phyloP scores from a whole-genome alignment of 176 grass and related monocot genomes.

The Tuctoria greenei region DNA sequence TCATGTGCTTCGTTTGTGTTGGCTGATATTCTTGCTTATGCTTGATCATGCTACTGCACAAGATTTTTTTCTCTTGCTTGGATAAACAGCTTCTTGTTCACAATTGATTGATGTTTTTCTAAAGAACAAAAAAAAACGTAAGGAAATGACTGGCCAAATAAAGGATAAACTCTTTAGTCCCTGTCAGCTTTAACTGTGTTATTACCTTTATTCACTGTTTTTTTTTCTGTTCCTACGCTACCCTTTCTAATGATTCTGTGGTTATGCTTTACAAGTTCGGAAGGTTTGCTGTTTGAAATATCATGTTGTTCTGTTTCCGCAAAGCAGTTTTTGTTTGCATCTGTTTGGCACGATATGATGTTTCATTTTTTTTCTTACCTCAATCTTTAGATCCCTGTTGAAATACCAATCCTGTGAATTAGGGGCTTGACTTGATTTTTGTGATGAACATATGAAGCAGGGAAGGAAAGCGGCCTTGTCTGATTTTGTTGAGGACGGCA shows the following conservation, averaged over 20 bases:
- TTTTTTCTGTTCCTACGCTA: background rate
- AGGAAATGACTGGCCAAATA: background rate
- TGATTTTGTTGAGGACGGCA: background rate
- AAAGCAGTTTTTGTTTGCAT: background rate
- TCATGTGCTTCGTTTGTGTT: background rate
- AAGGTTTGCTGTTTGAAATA: background rate
- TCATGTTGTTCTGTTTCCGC: background rate
- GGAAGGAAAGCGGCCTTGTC: background rate
- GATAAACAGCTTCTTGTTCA: background rate
- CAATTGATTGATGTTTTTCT: background rate
- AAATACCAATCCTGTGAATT: conserved; percentile 5
- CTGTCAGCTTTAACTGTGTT: conserved; percentile 11
- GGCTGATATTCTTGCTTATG: background rate
- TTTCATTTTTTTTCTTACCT: background rate
- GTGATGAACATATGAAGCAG: conserved; percentile 32
- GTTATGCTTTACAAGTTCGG: background rate
- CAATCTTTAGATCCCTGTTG: conserved; percentile 2
- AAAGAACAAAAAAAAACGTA: background rate
- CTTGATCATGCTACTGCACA: background rate
- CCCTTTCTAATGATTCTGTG: conserved; percentile 5
- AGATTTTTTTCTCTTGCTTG: background rate
- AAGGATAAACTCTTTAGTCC: background rate
- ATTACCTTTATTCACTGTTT: background rate
- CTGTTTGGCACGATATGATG: background rate
- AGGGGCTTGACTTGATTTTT: conserved; percentile 36